Conservation (phyloP, 1,284 basidiomycete species). For the Tetrapyrgos nigripes region DNA sequence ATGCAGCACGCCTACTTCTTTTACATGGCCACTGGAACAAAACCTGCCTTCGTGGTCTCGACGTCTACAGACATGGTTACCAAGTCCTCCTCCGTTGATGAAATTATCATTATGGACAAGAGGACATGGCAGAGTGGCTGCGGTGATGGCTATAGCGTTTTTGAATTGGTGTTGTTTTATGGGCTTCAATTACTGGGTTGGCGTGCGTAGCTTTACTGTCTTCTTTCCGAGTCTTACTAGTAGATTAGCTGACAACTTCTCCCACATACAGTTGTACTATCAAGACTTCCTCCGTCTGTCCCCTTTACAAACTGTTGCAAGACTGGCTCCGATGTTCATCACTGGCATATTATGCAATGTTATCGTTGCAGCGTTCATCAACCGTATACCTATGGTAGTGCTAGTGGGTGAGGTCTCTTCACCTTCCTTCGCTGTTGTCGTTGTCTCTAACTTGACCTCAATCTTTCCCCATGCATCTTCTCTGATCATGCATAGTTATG, state of each 20-base stretch:
- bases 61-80: not conserved
- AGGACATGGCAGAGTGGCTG: conserved; percentile 11
- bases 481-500: conserved; percentile 33
- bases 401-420: conserved; percentile 8
- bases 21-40: not conserved
- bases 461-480: not conserved
- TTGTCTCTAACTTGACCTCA: not conserved
- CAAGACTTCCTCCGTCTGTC: conserved; percentile 11
- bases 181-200: conserved; percentile 15
- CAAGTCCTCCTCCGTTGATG: conserved; percentile 17
- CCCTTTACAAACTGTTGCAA: conserved; percentile 10
- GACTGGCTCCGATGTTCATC: conserved; percentile 17
- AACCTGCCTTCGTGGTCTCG: not conserved
- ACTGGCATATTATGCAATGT: conserved; percentile 15
- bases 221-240: not conserved
- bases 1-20: not conserved
- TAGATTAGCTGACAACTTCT: not conserved
- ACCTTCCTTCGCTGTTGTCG: not conserved
- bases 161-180: conserved; percentile 35
- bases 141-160: conserved; percentile 44
- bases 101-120: conserved; percentile 11
- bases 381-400: conserved; percentile 8
- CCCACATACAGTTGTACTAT: conserved; percentile 8
- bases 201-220: conserved; percentile 19
- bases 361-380: conserved; percentile 11